Percentiles rank a stretch among this genome's conserved stretches.
phyloP scores from a whole-genome alignment of 805 yeast species.

The Metschnikowia orientalis region DNA sequence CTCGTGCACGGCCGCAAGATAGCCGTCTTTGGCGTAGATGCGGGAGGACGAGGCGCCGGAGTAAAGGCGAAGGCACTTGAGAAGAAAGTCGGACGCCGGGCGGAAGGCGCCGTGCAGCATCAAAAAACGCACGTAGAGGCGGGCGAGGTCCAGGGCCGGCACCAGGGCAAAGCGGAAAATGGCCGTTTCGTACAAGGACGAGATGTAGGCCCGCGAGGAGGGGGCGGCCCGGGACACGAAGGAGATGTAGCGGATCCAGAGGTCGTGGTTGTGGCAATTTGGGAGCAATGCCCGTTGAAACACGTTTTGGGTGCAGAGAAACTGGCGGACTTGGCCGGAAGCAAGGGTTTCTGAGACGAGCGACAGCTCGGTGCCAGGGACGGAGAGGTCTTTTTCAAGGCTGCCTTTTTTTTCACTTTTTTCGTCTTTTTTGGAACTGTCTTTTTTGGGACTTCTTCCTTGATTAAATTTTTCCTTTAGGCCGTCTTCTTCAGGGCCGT shows the following conservation, averaged over 20 bases:
- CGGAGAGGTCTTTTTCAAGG: too few relatives aligned
- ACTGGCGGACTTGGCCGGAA: conserved; percentile 4
- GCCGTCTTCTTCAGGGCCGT: too few relatives aligned
- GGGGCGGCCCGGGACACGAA: conserved; percentile 39
- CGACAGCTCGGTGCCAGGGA: too few relatives aligned
- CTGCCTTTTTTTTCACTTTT: background rate
- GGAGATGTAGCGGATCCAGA: conserved; percentile 67
- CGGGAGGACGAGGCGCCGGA: conserved; percentile 16
- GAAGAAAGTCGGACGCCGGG: conserved; percentile 24
- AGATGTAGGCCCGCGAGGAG: conserved; percentile 21
- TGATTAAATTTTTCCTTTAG: too few relatives aligned
- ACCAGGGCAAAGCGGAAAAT: conserved; percentile 37
- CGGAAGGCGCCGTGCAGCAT: conserved; percentile 17
- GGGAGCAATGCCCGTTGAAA: conserved; percentile 77
- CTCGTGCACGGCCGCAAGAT: conserved; percentile 11
- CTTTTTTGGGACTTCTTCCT: too few relatives aligned
- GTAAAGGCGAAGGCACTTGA: conserved; percentile 24
- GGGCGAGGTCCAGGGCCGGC: conserved; percentile 22
- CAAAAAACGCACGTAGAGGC: conserved; percentile 24
- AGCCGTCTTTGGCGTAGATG: conserved; percentile 19
- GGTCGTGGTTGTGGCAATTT: conserved; percentile 49
- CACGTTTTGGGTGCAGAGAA: conserved; percentile 37
- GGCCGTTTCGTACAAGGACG: conserved; percentile 49
- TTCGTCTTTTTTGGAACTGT: background rate
- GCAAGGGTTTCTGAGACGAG: background rate